phyloP scores from a whole-genome alignment of 352 stramenopile species.

The Globisporangium okanoganense region DNA sequence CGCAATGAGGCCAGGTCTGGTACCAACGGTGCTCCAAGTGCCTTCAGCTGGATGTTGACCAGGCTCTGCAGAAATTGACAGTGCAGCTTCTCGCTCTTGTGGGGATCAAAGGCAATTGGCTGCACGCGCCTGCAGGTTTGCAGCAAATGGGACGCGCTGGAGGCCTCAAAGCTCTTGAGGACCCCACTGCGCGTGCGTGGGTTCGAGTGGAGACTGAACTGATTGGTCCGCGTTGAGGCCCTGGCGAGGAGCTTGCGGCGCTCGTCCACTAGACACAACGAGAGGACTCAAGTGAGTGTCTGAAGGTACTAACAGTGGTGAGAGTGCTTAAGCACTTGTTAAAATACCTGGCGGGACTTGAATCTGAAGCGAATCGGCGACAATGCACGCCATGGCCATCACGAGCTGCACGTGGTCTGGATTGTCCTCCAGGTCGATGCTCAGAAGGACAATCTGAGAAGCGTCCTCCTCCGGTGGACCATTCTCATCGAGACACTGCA shows the following conservation, averaged over 20 bases:
- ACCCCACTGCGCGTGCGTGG: slow-evolving; percentile 15
- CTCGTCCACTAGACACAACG: slow-evolving; percentile 4
- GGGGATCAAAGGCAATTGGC: slow-evolving; percentile 6
- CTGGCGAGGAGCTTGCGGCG: not conserved
- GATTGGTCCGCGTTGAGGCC: not conserved
- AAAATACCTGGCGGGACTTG: slow-evolving; percentile 23
- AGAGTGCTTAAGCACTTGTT: not conserved
- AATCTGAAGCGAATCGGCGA: slow-evolving; percentile 24
- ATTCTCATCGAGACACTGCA: not conserved
- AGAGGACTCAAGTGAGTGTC: not conserved
- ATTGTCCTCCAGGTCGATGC: slow-evolving; percentile 14
- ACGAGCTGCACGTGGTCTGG: slow-evolving; percentile 24
- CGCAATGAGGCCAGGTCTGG: slow-evolving; percentile 21
- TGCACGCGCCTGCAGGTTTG: slow-evolving; percentile 13
- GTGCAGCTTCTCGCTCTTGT: slow-evolving; percentile 16
- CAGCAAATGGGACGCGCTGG: slow-evolving; percentile 10
- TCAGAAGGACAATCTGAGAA: slow-evolving; percentile 6
- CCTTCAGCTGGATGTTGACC: slow-evolving; percentile 20
- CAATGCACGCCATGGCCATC: slow-evolving; percentile 25
- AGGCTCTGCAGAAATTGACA: slow-evolving; percentile 30
- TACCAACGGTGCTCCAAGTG: slow-evolving; percentile 6
- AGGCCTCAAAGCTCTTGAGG: slow-evolving; percentile 12
- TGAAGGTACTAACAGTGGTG: not conserved
- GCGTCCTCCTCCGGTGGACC: not conserved
- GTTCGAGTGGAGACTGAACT: slow-evolving; percentile 24